Conservation (phyloP, 225 moss, liverwort and hornwort genomes). For the Pleurozium schreberi region DNA sequence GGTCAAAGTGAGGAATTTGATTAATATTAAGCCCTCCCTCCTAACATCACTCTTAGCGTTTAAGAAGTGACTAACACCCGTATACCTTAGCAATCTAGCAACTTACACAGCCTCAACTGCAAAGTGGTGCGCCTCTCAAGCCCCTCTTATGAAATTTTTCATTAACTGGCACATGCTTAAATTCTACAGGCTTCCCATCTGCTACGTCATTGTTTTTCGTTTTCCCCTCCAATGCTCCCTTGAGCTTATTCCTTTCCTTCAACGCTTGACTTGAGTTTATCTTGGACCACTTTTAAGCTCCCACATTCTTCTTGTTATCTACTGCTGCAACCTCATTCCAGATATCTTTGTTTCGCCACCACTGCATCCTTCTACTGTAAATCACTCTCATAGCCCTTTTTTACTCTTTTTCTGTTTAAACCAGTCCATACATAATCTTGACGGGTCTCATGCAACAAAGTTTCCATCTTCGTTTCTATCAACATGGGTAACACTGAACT, state of each 20-base stretch:
- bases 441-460: slow-evolving; percentile 6
- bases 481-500: neutral
- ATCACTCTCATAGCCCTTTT: slow-evolving; percentile 8
- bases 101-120: neutral
- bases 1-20: neutral
- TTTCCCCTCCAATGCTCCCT: slow-evolving; percentile 20
- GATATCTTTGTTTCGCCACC: slow-evolving; percentile 2
- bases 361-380: neutral
- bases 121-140: slow-evolving; percentile 8
- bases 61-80: neutral
- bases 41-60: neutral
- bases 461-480: slow-evolving; percentile 14
- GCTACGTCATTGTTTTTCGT: neutral
- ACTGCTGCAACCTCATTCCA: slow-evolving; percentile 28
- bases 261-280: slow-evolving; percentile 29
- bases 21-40: neutral
- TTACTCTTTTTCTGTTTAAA: slow-evolving; percentile 19
- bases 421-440: slow-evolving; percentile 15
- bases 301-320: slow-evolving; percentile 19
- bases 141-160: slow-evolving; percentile 16
- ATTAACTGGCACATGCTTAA: slow-evolving; percentile 31
- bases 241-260: slow-evolving; percentile 15
- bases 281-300: slow-evolving; percentile 32
- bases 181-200: slow-evolving; percentile 21
- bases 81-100: neutral